Percentiles rank a stretch among this genome's conserved stretches.
These are phyloP conservation scores for Fusarium buharicum DNA, from an alignment of 2,329 filamentous ascomycete species.

Conservation along the genomic window DNA sequence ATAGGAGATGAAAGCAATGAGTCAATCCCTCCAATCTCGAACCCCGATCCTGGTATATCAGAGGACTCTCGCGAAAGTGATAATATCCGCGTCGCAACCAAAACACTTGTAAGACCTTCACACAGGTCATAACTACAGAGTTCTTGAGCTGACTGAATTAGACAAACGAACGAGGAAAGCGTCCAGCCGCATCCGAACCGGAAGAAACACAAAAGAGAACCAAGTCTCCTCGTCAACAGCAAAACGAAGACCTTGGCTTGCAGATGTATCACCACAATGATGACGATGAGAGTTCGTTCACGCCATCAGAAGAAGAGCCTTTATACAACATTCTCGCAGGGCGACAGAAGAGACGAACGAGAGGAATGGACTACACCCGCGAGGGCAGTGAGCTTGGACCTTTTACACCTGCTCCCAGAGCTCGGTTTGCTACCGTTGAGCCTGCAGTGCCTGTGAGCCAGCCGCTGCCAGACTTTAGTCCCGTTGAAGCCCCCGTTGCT, in stretches of 20 bases:
- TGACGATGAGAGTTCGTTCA: neutral
- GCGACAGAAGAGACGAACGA: neutral
- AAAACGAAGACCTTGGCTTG: neutral
- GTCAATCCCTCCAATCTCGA: no score
- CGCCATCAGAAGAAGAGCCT: neutral
- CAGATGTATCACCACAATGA: neutral
- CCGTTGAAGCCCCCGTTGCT: conserved; percentile 4
- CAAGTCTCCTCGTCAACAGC: conserved; percentile 9
- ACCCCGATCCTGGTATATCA: no score
- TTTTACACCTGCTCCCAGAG: neutral
- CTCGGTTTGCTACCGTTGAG: neutral
- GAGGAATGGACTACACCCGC: neutral
- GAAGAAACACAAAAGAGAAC: neutral
- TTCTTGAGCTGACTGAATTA: neutral
- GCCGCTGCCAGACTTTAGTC: neutral
- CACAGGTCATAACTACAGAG: neutral
- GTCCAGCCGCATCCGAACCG: conserved; percentile 11
- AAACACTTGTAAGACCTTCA: neutral
- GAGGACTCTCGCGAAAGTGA: neutral
- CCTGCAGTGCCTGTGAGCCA: neutral
- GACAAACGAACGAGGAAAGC: neutral
- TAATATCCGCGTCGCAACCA: neutral
- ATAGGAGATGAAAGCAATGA: neutral
- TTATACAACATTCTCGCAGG: neutral
- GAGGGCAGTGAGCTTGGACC: neutral